Evolutionary conservation across 495 filamentous ascomycete species (phyloP).

Genomic region (Aspergillus cavernicola): DNA sequence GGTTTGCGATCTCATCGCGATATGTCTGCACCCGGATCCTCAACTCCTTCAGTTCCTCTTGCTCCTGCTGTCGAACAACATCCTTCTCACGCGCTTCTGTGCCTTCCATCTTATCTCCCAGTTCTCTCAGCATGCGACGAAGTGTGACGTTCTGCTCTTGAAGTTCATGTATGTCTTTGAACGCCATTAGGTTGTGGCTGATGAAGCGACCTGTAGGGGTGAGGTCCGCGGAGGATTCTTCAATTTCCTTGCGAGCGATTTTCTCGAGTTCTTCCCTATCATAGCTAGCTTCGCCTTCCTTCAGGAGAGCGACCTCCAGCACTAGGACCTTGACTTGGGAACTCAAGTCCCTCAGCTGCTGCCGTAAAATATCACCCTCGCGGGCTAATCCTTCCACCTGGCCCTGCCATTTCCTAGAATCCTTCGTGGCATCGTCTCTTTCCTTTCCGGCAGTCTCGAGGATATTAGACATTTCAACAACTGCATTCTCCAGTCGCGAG

Average conservation of each 20-base stretch:
- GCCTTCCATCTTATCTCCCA: conserved; percentile 87
- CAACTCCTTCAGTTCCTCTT: conserved; percentile 67
- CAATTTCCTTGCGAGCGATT: conserved; percentile 59
- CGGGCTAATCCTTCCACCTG: conserved; percentile 64
- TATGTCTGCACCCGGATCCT: conserved; percentile 58
- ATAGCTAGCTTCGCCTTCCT: conserved; percentile 73
- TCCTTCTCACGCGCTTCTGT: conserved; percentile 73
- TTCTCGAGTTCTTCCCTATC: conserved; percentile 67
- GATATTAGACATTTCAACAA: conserved; percentile 75
- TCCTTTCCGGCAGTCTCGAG: conserved; percentile 54
- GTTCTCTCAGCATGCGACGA: conserved; percentile 71
- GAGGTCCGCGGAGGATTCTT: conserved; percentile 57
- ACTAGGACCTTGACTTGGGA: conserved; percentile 85
- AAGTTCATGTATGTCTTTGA: conserved; percentile 78
- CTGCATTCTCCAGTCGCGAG: conserved; percentile 55
- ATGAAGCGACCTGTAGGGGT: conserved; percentile 84
- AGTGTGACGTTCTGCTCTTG: conserved; percentile 86
- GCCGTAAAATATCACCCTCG: conserved; percentile 75
- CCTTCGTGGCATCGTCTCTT: conserved; percentile 53
- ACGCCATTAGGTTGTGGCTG: conserved; percentile 73
- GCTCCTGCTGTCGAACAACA: conserved; percentile 64
- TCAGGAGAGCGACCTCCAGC: conserved; percentile 71
- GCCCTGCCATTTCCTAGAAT: conserved; percentile 67
- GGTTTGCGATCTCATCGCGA: conserved; percentile 71
- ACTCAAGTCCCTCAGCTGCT: conserved; percentile 87